Conservation (phyloP, 306 rosid genomes). For the Pyrus bretschneideri region DNA sequence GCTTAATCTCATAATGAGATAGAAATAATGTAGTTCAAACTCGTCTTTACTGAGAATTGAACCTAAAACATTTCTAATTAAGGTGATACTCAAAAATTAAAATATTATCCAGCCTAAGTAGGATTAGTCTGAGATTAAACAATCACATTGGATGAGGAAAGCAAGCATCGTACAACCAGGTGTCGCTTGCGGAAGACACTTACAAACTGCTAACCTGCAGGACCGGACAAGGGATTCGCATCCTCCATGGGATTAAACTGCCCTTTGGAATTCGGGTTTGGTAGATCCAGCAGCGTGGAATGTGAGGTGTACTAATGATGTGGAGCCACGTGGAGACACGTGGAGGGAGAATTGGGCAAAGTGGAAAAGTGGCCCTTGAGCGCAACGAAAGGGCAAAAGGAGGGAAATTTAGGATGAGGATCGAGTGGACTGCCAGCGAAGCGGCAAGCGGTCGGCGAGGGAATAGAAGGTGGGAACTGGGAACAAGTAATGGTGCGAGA, state of each 20-base stretch:
- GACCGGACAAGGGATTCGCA: constrained; percentile 11
- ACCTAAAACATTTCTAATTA: too few species aligned
- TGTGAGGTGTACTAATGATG: not conserved
- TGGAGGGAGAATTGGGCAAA: constrained; percentile 2
- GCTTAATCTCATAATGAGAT: too few species aligned
- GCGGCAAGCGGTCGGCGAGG: constrained; percentile 27
- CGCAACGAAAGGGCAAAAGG: constrained; percentile 29
- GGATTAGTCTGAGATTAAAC: not conserved
- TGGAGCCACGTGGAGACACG: not conserved
- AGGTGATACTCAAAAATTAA: not conserved
- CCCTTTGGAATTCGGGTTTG: not conserved
- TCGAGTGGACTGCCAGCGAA: constrained; percentile 21
- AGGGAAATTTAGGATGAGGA: not conserved
- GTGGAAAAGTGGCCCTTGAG: constrained; percentile 46
- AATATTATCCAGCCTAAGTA: constrained; percentile 10
- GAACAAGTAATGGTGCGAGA: not conserved
- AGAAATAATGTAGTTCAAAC: too few species aligned
- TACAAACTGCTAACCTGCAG: not conserved
- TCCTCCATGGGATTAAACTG: constrained; percentile 11
- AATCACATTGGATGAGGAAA: constrained; percentile 34
- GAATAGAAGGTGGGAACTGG: not conserved
- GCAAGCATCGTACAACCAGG: constrained; percentile 16
- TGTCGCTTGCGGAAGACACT: not conserved
- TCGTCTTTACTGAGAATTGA: too few species aligned
- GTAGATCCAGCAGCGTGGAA: not conserved